Evolutionary conservation across 2,329 filamentous ascomycete species (phyloP).

Genomic region (Fragosphaeria purpurea): DNA sequence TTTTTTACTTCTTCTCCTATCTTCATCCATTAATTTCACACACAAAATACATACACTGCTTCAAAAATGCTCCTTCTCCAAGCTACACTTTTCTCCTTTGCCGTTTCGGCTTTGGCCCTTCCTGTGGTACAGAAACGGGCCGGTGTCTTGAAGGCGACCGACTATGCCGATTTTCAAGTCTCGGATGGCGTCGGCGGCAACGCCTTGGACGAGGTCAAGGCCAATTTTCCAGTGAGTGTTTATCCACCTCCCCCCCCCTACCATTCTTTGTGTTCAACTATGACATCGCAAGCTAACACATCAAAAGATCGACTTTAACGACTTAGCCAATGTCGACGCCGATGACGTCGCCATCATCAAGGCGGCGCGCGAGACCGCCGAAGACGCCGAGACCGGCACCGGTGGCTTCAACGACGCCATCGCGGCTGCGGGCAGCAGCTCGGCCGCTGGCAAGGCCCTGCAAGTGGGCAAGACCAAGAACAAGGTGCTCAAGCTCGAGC

Average conservation of each 20-base stretch:
- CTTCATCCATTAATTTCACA: conserved; percentile 2
- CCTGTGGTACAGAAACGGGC: conserved; percentile 20
- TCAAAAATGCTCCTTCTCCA: conserved; percentile 29
- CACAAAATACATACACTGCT: neutral
- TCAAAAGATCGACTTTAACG: conserved; percentile 28
- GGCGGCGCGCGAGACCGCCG: conserved; percentile 37
- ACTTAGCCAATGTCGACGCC: conserved; percentile 36
- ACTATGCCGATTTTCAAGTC: conserved; percentile 35
- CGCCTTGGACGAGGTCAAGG: conserved; percentile 41
- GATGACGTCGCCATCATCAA: conserved; percentile 41
- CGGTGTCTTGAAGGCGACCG: conserved; percentile 19
- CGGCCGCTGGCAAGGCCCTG: conserved; percentile 32
- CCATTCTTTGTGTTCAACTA: neutral
- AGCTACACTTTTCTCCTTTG: conserved; percentile 25
- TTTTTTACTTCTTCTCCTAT: conserved; percentile 9
- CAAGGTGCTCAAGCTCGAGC: conserved; percentile 48
- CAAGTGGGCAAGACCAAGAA: conserved; percentile 50
- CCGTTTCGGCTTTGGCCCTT: conserved; percentile 24
- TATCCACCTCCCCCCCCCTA: no score
- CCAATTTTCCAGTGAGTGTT: conserved; percentile 39
- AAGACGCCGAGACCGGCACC: conserved; percentile 40
- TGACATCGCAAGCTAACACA: no score
- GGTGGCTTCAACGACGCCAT: conserved; percentile 46
- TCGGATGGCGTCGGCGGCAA: conserved; percentile 42
- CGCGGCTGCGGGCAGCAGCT: conserved; percentile 30